A percentile compares a stretch with the other conserved stretches of the same genome.
Evolutionary conservation across 192 early-diverging fungal genomes (phyloP).

Genomic region (Ramicandelaber brevisporus): DNA sequence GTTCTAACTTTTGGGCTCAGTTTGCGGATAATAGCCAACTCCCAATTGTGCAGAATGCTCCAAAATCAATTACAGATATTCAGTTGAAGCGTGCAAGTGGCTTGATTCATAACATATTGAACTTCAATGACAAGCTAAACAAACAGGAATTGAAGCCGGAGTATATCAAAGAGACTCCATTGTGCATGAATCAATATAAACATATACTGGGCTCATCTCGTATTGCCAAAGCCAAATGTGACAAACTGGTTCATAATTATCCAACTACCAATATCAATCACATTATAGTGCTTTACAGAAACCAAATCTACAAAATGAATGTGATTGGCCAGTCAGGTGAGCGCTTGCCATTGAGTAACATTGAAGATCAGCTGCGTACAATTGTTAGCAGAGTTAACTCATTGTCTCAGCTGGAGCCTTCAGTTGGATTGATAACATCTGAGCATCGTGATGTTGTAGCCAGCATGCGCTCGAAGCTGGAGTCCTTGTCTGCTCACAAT

Average conservation of each 20-base stretch:
- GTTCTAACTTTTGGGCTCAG: conserved; percentile 74
- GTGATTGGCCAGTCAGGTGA: conserved; percentile 39
- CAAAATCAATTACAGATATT: conserved; percentile 21
- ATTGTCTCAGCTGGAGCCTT: conserved; percentile 19
- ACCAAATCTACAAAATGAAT: conserved; percentile 62
- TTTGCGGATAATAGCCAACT: conserved; percentile 30
- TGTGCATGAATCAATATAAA: conserved; percentile 92
- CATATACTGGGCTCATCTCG: conserved; percentile 63
- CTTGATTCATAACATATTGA: conserved; percentile 32
- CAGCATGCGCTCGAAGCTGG: conserved; percentile 22
- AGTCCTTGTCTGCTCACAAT: conserved; percentile 18
- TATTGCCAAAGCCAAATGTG: conserved; percentile 34
- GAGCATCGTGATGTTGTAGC: conserved; percentile 77
- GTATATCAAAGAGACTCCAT: conserved; percentile 29
- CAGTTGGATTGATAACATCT: conserved; percentile 59
- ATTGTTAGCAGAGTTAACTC: conserved; percentile 19
- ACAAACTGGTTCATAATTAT: conserved; percentile 40
- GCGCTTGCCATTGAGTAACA: conserved; percentile 21
- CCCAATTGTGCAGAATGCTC: conserved; percentile 10
- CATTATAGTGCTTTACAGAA: conserved; percentile 60
- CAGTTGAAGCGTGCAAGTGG: conserved; percentile 66
- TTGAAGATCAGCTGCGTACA: conserved; percentile 16
- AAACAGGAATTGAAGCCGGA: conserved; percentile 36
- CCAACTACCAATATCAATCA: conserved; percentile 53
- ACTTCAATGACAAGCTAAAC: conserved; percentile 52